These are phyloP conservation scores for Claviceps capensis DNA, from an alignment of 2,329 filamentous ascomycete species.

Conservation along the genomic window DNA sequence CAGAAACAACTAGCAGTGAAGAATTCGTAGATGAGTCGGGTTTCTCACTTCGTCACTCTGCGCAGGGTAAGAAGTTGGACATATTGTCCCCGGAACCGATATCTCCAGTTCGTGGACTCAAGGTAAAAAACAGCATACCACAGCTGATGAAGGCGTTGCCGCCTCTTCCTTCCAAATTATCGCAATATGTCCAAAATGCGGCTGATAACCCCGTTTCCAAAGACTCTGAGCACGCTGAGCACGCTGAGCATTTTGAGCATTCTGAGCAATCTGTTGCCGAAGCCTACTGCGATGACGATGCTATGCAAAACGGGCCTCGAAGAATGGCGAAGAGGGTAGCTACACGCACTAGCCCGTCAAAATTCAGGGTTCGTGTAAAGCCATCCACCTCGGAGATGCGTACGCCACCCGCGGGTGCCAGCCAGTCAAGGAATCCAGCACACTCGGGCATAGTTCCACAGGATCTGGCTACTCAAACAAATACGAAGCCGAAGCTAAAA, in stretches of 20 bases:
- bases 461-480: not conserved
- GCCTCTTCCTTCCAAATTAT: slow-evolving; percentile 23
- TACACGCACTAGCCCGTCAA: slow-evolving; percentile 9
- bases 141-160: slow-evolving; percentile 40
- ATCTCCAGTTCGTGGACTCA: slow-evolving; percentile 30
- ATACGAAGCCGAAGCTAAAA: slow-evolving; percentile 16
- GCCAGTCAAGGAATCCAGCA: not conserved
- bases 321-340: not conserved
- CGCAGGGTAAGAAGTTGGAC: slow-evolving; percentile 11
- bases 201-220: not conserved
- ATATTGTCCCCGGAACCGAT: slow-evolving; percentile 35
- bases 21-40: slow-evolving; percentile 4
- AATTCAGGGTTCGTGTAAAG: slow-evolving; percentile 17
- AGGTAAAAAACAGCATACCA: slow-evolving; percentile 34
- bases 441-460: not conserved
- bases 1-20: slow-evolving; percentile 9
- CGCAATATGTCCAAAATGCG: not conserved
- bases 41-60: not conserved
- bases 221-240: not conserved
- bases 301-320: not conserved
- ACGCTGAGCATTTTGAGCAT: not conserved
- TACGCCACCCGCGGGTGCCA: not conserved
- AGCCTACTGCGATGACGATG: not conserved
- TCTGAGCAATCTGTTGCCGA: not conserved
- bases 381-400: slow-evolving; percentile 8